These are phyloP conservation scores for Pichia rugopelliculosa DNA, from an alignment of 805 yeast species.

Conservation along the genomic window DNA sequence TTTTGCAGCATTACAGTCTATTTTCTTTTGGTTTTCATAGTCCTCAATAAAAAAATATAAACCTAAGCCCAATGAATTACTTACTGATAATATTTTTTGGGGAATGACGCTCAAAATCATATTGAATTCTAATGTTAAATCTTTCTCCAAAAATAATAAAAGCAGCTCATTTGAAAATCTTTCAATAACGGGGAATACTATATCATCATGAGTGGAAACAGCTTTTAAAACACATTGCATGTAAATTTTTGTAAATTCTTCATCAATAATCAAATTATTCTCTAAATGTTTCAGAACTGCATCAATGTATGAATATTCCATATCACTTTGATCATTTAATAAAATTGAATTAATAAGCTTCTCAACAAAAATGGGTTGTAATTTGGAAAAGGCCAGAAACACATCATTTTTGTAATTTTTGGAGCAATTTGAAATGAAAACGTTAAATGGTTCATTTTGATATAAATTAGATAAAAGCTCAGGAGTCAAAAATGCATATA, in stretches of 20 bases:
- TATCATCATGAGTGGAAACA: slow-evolving; percentile 1
- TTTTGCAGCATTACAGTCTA: not conserved
- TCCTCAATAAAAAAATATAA: slow-evolving; percentile 13
- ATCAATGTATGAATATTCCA: not conserved
- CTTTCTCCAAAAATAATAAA: not conserved
- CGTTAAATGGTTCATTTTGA: slow-evolving; percentile 14
- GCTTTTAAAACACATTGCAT: slow-evolving; percentile 8
- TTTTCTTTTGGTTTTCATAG: not conserved
- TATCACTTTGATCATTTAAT: not conserved
- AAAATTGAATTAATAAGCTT: slow-evolving; percentile 8
- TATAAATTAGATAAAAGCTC: slow-evolving; percentile 31
- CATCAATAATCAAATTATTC: slow-evolving; percentile 9
- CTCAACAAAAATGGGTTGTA: too few species aligned
- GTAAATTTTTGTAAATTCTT: slow-evolving; percentile 12
- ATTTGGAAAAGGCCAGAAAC: slow-evolving; percentile 14
- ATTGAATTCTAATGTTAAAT: slow-evolving; percentile 3
- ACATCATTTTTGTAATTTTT: slow-evolving; percentile 17
- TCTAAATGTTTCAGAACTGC: slow-evolving; percentile 19
- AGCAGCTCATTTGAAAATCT: not conserved
- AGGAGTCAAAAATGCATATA: slow-evolving; percentile 29
- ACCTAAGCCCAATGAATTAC: slow-evolving; percentile 21
- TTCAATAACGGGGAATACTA: slow-evolving; percentile 4
- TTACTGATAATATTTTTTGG: slow-evolving; percentile 12
- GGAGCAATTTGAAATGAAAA: slow-evolving; percentile 20
- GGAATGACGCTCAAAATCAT: slow-evolving; percentile 6